phyloP scores from a whole-genome alignment of 805 yeast genomes.

The Zygoascus flipseniorum region DNA sequence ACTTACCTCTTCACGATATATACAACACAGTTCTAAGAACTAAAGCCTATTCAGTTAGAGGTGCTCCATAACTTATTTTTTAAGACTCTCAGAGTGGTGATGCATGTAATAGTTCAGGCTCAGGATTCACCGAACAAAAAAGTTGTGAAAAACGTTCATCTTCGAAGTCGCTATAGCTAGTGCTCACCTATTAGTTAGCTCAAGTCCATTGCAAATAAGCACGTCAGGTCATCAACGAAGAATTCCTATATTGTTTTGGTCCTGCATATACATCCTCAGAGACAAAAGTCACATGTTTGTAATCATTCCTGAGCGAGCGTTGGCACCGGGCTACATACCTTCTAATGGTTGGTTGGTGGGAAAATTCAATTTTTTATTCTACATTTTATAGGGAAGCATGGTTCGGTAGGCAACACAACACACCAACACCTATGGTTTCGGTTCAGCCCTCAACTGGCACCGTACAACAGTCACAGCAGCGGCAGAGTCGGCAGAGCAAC shows the following conservation, averaged over 20 bases:
- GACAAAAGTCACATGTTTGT: background rate
- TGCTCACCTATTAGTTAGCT: background rate
- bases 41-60: conserved; percentile 32
- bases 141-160: conserved; percentile 23
- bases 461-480: no score
- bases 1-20: background rate
- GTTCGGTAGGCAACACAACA: no score
- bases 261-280: conserved; percentile 78
- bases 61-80: background rate
- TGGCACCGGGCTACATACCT: background rate
- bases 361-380: background rate
- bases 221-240: conserved; percentile 59
- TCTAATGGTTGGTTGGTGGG: background rate
- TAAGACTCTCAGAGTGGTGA: conserved; percentile 50
- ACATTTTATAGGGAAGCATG: no score
- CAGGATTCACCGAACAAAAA: conserved; percentile 43
- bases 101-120: conserved; percentile 87
- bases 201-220: background rate
- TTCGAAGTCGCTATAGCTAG: conserved; percentile 7
- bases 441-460: no score
- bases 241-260: conserved; percentile 56
- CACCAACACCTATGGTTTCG: no score
- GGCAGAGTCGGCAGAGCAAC: no score
- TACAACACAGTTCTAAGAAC: background rate
- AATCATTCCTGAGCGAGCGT: conserved; percentile 11